A percentile compares a stretch with the other conserved stretches of the same genome.
phyloP scores from a whole-genome alignment of 192 early-diverging fungal genomes.

The Coemansia sp. region DNA sequence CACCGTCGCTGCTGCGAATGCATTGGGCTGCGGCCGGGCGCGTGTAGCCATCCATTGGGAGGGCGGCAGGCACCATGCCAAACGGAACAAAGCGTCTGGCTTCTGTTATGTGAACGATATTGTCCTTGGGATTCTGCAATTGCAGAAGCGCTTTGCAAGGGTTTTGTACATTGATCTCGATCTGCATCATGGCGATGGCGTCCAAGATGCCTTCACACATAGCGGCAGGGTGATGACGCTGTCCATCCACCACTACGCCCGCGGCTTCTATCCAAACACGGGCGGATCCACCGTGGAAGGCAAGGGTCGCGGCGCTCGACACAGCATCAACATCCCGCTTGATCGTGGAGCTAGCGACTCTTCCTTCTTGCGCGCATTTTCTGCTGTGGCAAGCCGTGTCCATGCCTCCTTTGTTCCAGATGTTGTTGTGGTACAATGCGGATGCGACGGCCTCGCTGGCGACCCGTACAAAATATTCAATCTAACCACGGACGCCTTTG shows the following conservation, averaged over 20 bases:
- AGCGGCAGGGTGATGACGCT: constrained; percentile 95
- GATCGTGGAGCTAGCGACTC: constrained; percentile 85
- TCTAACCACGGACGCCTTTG: constrained; percentile 38
- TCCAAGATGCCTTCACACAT: constrained; percentile 93
- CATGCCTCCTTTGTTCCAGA: constrained; percentile 76
- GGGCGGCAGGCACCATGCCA: constrained; percentile 95
- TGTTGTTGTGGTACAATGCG: constrained; percentile 92
- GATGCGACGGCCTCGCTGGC: constrained; percentile 58
- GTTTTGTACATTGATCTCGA: constrained; percentile 98
- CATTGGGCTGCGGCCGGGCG: constrained; percentile 17
- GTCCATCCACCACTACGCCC: constrained; percentile 93
- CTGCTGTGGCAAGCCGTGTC: constrained; percentile 68
- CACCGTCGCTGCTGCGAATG: constrained; percentile 35
- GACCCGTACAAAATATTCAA: constrained; percentile 52
- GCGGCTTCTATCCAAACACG: constrained; percentile 92
- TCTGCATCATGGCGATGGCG: constrained; percentile 97
- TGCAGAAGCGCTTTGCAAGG: constrained; percentile 72
- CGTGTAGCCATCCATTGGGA: constrained; percentile 87
- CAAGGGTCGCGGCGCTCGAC: constrained; percentile 73
- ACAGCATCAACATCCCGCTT: constrained; percentile 90
- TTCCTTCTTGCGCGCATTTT: constrained; percentile 80
- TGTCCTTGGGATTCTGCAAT: constrained; percentile 87
- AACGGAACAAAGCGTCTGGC: constrained; percentile 84
- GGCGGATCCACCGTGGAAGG: constrained; percentile 84
- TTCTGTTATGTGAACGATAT: constrained; percentile 99